Evolutionary conservation across 192 early-diverging fungal species (phyloP).

Genomic region (Coemansia sp.): DNA sequence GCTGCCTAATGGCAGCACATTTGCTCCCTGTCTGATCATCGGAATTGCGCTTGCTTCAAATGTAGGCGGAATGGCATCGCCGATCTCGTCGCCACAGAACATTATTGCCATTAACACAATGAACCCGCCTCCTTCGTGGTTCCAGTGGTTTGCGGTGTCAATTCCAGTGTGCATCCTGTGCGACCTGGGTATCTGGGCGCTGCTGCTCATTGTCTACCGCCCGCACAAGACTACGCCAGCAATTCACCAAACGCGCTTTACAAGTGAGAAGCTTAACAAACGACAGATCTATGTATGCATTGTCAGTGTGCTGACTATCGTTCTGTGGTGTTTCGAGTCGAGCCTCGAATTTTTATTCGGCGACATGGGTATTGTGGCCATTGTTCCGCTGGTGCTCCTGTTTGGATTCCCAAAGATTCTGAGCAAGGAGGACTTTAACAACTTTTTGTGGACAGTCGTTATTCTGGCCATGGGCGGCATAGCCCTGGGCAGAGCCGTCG

Average conservation of each 20-base stretch:
- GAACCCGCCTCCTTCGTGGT: constrained; percentile 84
- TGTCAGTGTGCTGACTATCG: constrained; percentile 76
- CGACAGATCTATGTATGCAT: constrained; percentile 77
- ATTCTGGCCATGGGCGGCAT: constrained; percentile 94
- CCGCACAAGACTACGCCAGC: constrained; percentile 66
- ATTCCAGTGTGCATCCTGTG: constrained; percentile 80
- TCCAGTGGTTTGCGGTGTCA: constrained; percentile 85
- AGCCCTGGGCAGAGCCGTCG: constrained; percentile 88
- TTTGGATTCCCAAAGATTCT: constrained; percentile 84
- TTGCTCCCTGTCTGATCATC: constrained; percentile 84
- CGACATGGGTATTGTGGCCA: constrained; percentile 94
- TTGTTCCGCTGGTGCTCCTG: constrained; percentile 87
- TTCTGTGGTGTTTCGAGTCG: constrained; percentile 86
- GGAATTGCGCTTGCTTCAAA: constrained; percentile 98
- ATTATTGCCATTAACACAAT: constrained; percentile 93
- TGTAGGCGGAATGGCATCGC: constrained; percentile 95
- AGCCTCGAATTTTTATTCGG: constrained; percentile 73
- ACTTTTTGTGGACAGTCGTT: constrained; percentile 91
- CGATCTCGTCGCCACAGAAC: constrained; percentile 97
- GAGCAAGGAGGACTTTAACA: constrained; percentile 96
- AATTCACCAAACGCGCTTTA: constrained; percentile 55
- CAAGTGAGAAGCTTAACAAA: constrained; percentile 29
- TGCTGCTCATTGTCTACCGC: constrained; percentile 77
- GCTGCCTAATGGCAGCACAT: constrained; percentile 72
- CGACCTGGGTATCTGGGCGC: constrained; percentile 78